Percentiles rank a stretch among this genome's conserved stretches.
Evolutionary conservation across 192 early-diverging fungal genomes (phyloP).

Genomic region (Backusella mclennaniae): DNA sequence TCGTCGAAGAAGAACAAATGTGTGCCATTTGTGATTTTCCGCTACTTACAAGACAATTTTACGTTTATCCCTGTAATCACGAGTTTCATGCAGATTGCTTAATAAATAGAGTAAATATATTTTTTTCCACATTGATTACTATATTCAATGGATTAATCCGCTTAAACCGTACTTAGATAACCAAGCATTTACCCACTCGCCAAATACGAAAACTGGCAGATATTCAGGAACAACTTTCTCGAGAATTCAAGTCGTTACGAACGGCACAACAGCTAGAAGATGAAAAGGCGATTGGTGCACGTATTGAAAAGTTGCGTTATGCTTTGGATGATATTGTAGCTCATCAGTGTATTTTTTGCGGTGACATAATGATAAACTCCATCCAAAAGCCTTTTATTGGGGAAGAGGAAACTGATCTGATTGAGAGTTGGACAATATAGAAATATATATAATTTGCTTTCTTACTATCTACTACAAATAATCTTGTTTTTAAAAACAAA

Average conservation of each 20-base stretch:
- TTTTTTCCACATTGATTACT: not conserved
- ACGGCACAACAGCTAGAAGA: constrained; percentile 35
- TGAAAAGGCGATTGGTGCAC: constrained; percentile 44
- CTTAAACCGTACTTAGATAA: constrained; percentile 18
- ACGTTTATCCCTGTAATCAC: constrained; percentile 94
- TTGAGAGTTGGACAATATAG: constrained; percentile 64
- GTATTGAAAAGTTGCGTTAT: constrained; percentile 48
- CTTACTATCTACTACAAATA: too few relatives aligned
- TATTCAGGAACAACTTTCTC: constrained; percentile 58
- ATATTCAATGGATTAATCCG: not conserved
- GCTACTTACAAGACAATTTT: constrained; percentile 88
- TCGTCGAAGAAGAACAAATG: constrained; percentile 64
- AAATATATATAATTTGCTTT: not conserved
- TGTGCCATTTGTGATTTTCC: constrained; percentile 80
- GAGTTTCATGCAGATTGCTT: constrained; percentile 93
- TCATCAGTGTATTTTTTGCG: constrained; percentile 87
- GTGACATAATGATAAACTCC: constrained; percentile 90
- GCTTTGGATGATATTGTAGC: constrained; percentile 77
- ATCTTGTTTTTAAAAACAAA: not conserved
- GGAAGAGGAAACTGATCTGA: constrained; percentile 45
- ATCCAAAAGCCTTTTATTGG: constrained; percentile 80
- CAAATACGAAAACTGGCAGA: constrained; percentile 53
- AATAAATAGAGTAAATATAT: constrained; percentile 58
- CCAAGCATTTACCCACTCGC: constrained; percentile 43
- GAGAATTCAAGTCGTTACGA: constrained; percentile 32